These are phyloP conservation scores for Sugiyamaella americana DNA, from an alignment of 805 yeast genomes.

Conservation along the genomic window DNA sequence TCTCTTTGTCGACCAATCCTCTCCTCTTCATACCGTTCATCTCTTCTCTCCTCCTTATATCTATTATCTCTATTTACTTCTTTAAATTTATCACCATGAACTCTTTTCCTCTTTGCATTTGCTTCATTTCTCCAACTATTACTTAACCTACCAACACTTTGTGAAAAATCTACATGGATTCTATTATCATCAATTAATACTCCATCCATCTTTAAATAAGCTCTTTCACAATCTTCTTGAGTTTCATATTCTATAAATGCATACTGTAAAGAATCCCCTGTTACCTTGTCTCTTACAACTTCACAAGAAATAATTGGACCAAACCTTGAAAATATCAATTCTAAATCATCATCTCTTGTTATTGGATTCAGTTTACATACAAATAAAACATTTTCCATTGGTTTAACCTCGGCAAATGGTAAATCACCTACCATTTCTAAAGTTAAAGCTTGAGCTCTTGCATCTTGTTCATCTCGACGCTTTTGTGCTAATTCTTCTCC, in stretches of 20 bases:
- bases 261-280: constrained; percentile 49
- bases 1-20: neutral
- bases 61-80: constrained; percentile 1
- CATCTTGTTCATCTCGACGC: constrained; percentile 31
- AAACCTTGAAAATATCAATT: constrained; percentile 53
- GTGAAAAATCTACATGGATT: constrained; percentile 64
- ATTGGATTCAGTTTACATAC: constrained; percentile 59
- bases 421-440: constrained; percentile 60
- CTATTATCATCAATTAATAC: constrained; percentile 59
- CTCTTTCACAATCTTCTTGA: constrained; percentile 49
- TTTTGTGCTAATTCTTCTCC: constrained; percentile 29
- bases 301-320: constrained; percentile 50
- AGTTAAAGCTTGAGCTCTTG: constrained; percentile 52
- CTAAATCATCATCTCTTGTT: constrained; percentile 52
- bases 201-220: constrained; percentile 55
- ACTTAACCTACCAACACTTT: constrained; percentile 37
- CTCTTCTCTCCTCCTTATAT: constrained; percentile 2
- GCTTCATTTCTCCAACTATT: constrained; percentile 24
- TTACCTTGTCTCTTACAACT: constrained; percentile 42
- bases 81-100: neutral
- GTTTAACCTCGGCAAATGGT: constrained; percentile 51
- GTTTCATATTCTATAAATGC: constrained; percentile 56
- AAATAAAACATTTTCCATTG: constrained; percentile 56
- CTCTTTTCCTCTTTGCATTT: constrained; percentile 9
- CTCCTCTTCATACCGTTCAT: neutral